Evolutionary conservation across 2,329 filamentous ascomycete genomes (phyloP), one percentile per base, ranked within the genome.

Genomic region (Penicillium hordei): DNA sequence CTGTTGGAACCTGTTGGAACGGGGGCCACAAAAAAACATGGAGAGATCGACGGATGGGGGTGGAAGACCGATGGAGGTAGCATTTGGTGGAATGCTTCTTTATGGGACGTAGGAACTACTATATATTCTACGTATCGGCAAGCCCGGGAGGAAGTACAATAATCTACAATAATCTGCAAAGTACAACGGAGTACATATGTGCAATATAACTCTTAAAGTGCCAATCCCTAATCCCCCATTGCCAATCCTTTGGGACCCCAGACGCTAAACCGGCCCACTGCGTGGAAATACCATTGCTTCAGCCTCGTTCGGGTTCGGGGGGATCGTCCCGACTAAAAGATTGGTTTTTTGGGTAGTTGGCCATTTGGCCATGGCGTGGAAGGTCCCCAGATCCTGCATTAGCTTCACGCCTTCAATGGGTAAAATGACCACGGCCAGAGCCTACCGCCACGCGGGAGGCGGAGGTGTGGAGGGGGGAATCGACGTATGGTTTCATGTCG

Each of bases 231-330:
- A 29, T 31, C 8, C 5, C 31, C 31, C 15, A 53, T 46, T 53
- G 23, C 8, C 15, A 53, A 52, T 52, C n/a, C 3, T n/a, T 25
- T 33, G 6, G 10, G n/a, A 29, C 39, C 38, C 33, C 51, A 40
- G 44, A 43, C 48, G 38, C 52, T 56, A 55, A 40, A 36, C 52
- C n/a, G 44, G 49, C 49, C 44, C 53, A 42, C 48, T 25, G 50
- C 57, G 57, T 61, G 59, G 59, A 50, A 61, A 55, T 61, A 61
- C 19, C 34, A n/a, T 33, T 27, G 13, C 43, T 45, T 53, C 53
- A 51, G 52, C 55, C 45, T 45, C 29, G 50, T 46, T 52, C 48
- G 44, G 42, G 59, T 23, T 55, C 43, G 43, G 46, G 56, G 36
- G 34, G 54, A 27, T 38, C 39, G 23, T 44, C 54, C 46, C 48